Evolutionary conservation across 164 flowering plant genomes (phyloP).

Genomic region (Amborella trichopoda): DNA sequence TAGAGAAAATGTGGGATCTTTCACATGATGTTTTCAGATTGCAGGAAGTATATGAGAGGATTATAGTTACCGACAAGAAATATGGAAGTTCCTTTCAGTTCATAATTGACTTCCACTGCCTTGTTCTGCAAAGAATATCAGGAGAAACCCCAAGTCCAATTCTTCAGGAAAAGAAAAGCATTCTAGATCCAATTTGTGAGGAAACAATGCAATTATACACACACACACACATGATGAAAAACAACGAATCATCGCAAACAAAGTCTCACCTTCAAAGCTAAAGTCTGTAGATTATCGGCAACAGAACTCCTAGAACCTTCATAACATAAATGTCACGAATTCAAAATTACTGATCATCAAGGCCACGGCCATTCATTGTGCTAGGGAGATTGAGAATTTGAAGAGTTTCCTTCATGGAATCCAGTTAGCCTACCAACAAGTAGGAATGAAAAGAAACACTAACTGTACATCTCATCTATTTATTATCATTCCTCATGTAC

Average conservation of each 20-base stretch:
- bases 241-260: background rate
- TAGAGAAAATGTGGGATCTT: background rate
- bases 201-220: background rate
- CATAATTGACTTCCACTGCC: constrained; percentile 41
- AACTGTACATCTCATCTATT: too few relatives aligned
- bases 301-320: too few relatives aligned
- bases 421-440: too few relatives aligned
- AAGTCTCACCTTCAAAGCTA: constrained; percentile 37
- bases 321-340: too few relatives aligned
- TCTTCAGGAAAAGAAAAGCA: background rate
- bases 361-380: too few relatives aligned
- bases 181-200: background rate
- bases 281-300: too few relatives aligned
- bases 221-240: background rate
- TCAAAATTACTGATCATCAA: too few relatives aligned
- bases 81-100: constrained; percentile 73
- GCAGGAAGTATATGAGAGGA: background rate
- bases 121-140: constrained; percentile 37
- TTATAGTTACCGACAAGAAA: constrained; percentile 56
- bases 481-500: too few relatives aligned
- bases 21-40: background rate
- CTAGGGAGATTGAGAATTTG: too few relatives aligned
- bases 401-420: too few relatives aligned
- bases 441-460: too few relatives aligned
- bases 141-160: background rate